phyloP scores from a whole-genome alignment of 2,329 filamentous ascomycete genomes.

The Alternaria alternata region DNA sequence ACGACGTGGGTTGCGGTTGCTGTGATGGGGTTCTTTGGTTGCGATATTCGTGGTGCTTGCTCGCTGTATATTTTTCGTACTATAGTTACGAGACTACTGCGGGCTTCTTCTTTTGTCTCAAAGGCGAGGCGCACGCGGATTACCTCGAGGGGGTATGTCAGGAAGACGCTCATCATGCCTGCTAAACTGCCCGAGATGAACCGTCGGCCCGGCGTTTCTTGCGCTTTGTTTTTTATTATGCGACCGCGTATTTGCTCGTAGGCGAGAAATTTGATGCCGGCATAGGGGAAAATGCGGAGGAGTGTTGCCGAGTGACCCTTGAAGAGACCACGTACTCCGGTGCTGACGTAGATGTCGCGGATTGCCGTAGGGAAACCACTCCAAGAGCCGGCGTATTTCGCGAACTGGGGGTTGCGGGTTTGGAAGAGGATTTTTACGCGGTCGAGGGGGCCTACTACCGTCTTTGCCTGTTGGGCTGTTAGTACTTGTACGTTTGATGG shows the following conservation, averaged over 20 bases:
- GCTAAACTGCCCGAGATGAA: conserved; percentile 77
- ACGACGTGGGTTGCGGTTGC: conserved; percentile 55
- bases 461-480: conserved; percentile 76
- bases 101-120: conserved; percentile 80
- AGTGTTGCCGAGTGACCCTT: conserved; percentile 94
- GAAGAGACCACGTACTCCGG: conserved; percentile 81
- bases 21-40: conserved; percentile 48
- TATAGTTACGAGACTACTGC: conserved; percentile 76
- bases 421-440: conserved; percentile 99
- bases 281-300: conserved; percentile 94
- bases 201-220: conserved; percentile 83
- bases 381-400: conserved; percentile 92
- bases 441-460: conserved; percentile 92
- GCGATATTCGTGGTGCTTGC: conserved; percentile 53
- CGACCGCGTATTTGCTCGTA: conserved; percentile 92
- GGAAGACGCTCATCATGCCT: conserved; percentile 90
- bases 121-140: conserved; percentile 92
- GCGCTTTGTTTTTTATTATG: conserved; percentile 73
- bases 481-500: conserved; percentile 5
- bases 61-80: conserved; percentile 89
- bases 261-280: conserved; percentile 95
- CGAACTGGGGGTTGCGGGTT: conserved; percentile 90
- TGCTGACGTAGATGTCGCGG: conserved; percentile 78
- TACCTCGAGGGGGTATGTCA: conserved; percentile 94
- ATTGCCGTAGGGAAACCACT: conserved; percentile 83